phyloP scores from a whole-genome alignment of 192 early-diverging fungal genomes.

The Kickxella alabastrina region DNA sequence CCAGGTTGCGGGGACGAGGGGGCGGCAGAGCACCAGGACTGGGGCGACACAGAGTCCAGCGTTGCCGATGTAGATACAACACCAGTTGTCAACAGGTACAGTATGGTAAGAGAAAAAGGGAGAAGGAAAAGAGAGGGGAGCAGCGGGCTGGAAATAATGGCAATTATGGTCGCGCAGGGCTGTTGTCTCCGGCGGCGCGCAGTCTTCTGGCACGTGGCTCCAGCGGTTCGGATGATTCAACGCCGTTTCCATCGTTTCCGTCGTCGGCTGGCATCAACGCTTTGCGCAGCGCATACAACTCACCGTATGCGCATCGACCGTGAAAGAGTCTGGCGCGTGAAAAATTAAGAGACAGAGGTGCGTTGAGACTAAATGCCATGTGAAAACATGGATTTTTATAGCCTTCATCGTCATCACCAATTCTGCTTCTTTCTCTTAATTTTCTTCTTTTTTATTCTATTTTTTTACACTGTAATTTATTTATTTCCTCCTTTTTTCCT shows the following conservation, averaged over 20 bases:
- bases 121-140: neutral
- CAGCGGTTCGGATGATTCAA: no score
- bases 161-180: neutral
- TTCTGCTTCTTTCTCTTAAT: neutral
- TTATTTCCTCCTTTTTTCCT: conserved; percentile 1
- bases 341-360: no score
- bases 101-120: conserved; percentile 17
- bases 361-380: no score
- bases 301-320: conserved; percentile 15
- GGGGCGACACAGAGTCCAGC: conserved; percentile 30
- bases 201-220: conserved; percentile 15
- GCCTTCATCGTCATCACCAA: neutral
- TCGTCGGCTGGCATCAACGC: neutral
- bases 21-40: no score
- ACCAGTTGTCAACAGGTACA: conserved; percentile 34
- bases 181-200: conserved; percentile 38
- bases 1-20: no score
- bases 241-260: neutral
- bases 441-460: neutral
- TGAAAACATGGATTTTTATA: no score
- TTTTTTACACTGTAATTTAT: neutral
- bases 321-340: neutral
- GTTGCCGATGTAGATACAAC: conserved; percentile 3
- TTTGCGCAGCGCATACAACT: conserved; percentile 28
- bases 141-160: neutral